A percentile compares a stretch with the other conserved stretches of the same genome.
phyloP scores from a whole-genome alignment of 1,284 basidiomycete species.

The Termitomyces sp. region DNA sequence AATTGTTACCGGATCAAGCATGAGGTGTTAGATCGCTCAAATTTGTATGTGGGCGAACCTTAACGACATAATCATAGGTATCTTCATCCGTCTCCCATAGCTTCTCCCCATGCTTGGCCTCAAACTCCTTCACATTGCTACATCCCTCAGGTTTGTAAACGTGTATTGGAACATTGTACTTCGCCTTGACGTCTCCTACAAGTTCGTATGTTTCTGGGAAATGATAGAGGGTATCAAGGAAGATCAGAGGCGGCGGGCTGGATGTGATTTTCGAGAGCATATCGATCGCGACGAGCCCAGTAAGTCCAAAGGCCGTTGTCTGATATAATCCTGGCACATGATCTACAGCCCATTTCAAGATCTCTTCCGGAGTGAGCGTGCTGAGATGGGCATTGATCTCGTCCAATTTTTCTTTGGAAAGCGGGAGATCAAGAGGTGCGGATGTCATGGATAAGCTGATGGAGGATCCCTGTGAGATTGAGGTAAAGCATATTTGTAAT shows the following conservation, averaged over 20 bases:
- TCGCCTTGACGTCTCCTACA: constrained; percentile 72
- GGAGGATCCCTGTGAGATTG: background rate
- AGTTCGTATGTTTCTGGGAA: constrained; percentile 91
- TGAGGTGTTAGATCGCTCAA: background rate
- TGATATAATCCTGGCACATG: constrained; percentile 80
- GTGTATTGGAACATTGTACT: constrained; percentile 72
- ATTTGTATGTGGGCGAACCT: constrained; percentile 45
- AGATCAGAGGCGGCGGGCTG: constrained; percentile 72
- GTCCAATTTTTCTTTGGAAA: constrained; percentile 57
- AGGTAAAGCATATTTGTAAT: constrained; percentile 5
- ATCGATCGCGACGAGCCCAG: constrained; percentile 86
- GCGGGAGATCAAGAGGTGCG: constrained; percentile 56
- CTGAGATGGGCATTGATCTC: constrained; percentile 72
- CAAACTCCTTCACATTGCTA: constrained; percentile 70
- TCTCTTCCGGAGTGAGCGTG: constrained; percentile 71
- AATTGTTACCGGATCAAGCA: background rate
- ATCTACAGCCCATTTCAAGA: constrained; percentile 78
- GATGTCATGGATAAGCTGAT: constrained; percentile 16
- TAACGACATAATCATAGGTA: constrained; percentile 90
- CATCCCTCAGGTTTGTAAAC: constrained; percentile 80
- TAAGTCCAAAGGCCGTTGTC: constrained; percentile 92
- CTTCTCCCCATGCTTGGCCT: constrained; percentile 73
- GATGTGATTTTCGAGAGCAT: constrained; percentile 82
- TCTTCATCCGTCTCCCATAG: constrained; percentile 90
- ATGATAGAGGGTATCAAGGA: constrained; percentile 96